Base-by-base conservation (phyloP, 2,329 filamentous ascomycete genomes). In the Didymosphaeria variabile region DNA sequence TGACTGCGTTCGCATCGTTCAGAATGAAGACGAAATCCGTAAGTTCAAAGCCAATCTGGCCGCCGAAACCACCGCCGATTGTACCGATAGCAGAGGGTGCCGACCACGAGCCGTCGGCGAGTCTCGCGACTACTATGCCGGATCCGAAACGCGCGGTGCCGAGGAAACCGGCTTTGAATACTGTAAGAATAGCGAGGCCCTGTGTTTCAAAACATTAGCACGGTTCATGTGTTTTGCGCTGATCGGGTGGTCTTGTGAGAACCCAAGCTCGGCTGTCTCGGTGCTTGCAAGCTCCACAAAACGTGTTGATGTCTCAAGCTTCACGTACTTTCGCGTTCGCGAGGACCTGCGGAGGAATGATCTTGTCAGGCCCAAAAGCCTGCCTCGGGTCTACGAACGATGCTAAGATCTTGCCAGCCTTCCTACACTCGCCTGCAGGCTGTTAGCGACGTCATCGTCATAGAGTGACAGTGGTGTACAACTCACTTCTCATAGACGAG, bases 21-120 rank as follows among this genome's bases (percentile, higher is more conserved):
- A 99, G 88, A 67, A 99, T 97, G 81, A 99, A 98, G 77, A 99
- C 95, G 76, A 99, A 99, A 78, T 95, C 92, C 61, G 92, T 95
- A 63, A 96, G 80, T 79, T 96, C 92, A 79, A 94, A 92, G 38
- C 92, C 92, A 72, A 96, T 92, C 80, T 95, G 92, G 44, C 92
- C 92, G 68, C 92, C 92, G 67, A 96, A 91, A 26, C 92, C 92
- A 57, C 90, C 92, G 68, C 92, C 92, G 31, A 90, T 88, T 1
- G 91, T 93, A 55, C 90, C 89, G 73, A 95, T 93, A 55, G 92
- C 92, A 59, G 88, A 91, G 13, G 92, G 92, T 3, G 92, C 92
- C 66, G 90, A 93, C 92, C 92, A 96, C 59, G 84, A 84, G 44
- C 91, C 91, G 76, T 94, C 90, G 52, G 89, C 84, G 7, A 94